Percentiles rank a stretch among this genome's conserved stretches.
Evolutionary conservation across 768 basidiomycete genomes (phyloP).

Genomic region (Phlegmacium glaucopus): DNA sequence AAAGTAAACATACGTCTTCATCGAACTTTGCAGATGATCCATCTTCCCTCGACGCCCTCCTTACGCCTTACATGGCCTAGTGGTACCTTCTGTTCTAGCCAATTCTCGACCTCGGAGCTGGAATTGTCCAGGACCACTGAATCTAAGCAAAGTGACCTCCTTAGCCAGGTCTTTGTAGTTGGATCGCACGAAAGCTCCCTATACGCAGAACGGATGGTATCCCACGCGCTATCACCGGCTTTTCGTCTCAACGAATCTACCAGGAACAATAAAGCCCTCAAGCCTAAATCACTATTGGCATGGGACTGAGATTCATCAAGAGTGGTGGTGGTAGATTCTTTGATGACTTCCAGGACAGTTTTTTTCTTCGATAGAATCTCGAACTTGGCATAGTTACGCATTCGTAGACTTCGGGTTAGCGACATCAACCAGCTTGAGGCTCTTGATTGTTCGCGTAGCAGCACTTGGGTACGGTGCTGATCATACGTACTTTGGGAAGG

Average conservation of each 20-base stretch:
- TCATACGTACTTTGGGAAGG: constrained; percentile 63
- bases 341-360: constrained; percentile 19
- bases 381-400: constrained; percentile 51
- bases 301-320: no score
- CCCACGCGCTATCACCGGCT: constrained; percentile 56
- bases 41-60: constrained; percentile 54
- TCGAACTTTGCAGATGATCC: constrained; percentile 57
- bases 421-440: constrained; percentile 48
- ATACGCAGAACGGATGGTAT: constrained; percentile 56
- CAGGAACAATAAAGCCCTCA: constrained; percentile 41
- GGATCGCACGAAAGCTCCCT: constrained; percentile 51
- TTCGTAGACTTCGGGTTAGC: constrained; percentile 50
- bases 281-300: constrained; percentile 24
- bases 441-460: constrained; percentile 34
- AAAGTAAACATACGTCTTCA: no score
- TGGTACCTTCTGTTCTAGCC: constrained; percentile 42
- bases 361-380: constrained; percentile 38
- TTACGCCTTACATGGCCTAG: constrained; percentile 51
- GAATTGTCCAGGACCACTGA: constrained; percentile 26
- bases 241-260: constrained; percentile 47
- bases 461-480: constrained; percentile 41
- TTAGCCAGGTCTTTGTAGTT: constrained; percentile 42
- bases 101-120: constrained; percentile 40
- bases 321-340: constrained; percentile 1
- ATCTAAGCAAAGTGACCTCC: constrained; percentile 43